A percentile compares a stretch with the other conserved stretches of the same genome.
Conservation (phyloP, 75 land plant species). For the Cupressus sempervirens region DNA sequence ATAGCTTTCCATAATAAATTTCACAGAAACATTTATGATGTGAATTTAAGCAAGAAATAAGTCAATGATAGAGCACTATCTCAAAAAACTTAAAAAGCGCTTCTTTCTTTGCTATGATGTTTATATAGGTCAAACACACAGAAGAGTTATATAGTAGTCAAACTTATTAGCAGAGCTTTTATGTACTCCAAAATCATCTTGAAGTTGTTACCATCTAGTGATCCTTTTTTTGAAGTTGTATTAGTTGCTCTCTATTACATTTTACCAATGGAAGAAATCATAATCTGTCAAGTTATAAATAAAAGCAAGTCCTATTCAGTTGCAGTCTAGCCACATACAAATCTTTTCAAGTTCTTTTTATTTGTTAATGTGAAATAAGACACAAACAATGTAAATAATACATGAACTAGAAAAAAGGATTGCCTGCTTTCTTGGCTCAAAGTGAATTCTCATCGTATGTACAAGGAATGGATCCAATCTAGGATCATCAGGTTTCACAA, state of each 20-base stretch:
- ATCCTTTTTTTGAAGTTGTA: slow-evolving; percentile 8
- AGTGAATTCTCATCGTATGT: slow-evolving; percentile 81
- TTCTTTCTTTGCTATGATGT: not conserved
- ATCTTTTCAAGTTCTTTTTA: too few relatives aligned
- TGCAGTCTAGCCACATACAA: too few relatives aligned
- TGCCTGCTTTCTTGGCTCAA: slow-evolving; percentile 94
- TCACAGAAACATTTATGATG: too few relatives aligned
- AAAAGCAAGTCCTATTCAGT: too few relatives aligned
- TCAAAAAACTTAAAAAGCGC: not conserved
- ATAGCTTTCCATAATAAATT: too few relatives aligned
- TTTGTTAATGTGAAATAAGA: too few relatives aligned
- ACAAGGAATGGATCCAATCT: slow-evolving; percentile 92
- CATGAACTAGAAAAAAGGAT: not conserved
- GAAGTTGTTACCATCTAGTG: slow-evolving; percentile 66
- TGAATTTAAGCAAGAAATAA: too few relatives aligned
- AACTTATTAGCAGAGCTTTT: slow-evolving; percentile 87
- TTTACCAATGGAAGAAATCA: not conserved
- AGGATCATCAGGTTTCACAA: slow-evolving; percentile 87
- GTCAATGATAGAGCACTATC: too few relatives aligned
- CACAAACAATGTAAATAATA: too few relatives aligned
- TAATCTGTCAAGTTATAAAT: too few relatives aligned
- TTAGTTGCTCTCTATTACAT: slow-evolving; percentile 2
- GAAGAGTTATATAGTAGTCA: not conserved
- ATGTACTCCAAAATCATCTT: slow-evolving; percentile 81
- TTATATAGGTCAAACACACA: slow-evolving; percentile 1